Evolutionary conservation across 129 eudicot species (phyloP), one percentile per base, ranked within the genome.

Genomic region (Centaurea solstitialis): DNA sequence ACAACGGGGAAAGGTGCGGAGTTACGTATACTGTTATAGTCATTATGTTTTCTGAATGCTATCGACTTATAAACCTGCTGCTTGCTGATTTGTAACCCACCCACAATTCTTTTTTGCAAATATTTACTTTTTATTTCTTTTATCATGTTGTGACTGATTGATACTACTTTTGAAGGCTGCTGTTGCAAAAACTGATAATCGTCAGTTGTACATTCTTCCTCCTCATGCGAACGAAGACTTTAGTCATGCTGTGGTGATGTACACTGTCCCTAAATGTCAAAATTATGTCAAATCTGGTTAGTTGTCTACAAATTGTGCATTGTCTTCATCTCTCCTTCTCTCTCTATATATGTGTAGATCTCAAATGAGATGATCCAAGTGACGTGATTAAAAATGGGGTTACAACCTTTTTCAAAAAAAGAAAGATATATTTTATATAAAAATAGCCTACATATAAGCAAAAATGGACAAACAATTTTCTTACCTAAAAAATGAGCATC

Each of bases 151-250:
- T 53, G 38, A 24, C 62, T 17, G n/a, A 18, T 72, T n/a, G 20
- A 24, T 57, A 39, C 70, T 73, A 41, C 18, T 43, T 75, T 79
- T 87, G 81, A 81, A 91, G 97, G 89, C 82, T 86, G 97, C 93
- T 80, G 45, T 73, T 40, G 91, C 72, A 74, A 65, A 75, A 69
- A 75, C 69, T 70, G 87, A 82, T 26, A 47, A 6, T 6, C 71
- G 70, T 76, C 82, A 84, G 72, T 22, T 89, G 45, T 85, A 83
- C 87, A 79, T 91, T 73, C 71, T 76, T 80, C 90, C 97, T 76
- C 80, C 93, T 1, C 4, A 38, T 12, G 74, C 47, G 24, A 83
- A 72, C 7, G 69, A 77, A 59, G 65, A 75, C 4, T 24, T 65
- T 23, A 40, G 47, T 65, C 75, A 70, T 78, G 91, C 85, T 39